These are phyloP conservation scores for Phtheirospermum japonicum DNA, from an alignment of 257 asterid species.

Conservation along the genomic window DNA sequence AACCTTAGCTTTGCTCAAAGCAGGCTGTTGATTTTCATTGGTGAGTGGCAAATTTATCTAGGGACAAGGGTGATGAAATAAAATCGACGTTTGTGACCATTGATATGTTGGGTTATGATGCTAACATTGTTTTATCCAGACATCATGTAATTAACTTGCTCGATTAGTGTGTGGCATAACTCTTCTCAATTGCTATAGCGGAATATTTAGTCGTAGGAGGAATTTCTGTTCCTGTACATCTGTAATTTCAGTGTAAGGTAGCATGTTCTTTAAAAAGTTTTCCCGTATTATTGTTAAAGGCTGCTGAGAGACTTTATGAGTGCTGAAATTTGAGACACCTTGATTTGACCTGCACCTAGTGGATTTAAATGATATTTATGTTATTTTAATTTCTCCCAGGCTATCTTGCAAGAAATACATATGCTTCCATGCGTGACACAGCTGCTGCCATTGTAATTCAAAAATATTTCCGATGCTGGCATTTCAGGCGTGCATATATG, in stretches of 20 bases:
- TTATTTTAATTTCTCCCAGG: too few species aligned
- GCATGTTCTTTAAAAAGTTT: too few species aligned
- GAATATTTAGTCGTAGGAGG: background rate
- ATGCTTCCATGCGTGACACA: too few species aligned
- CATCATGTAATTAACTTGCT: background rate
- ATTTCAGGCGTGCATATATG: slow-evolving; percentile 55
- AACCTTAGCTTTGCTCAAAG: background rate
- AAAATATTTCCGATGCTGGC: too few species aligned
- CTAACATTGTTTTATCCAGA: slow-evolving; percentile 5
- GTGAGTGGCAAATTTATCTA: background rate
- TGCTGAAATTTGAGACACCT: too few species aligned
- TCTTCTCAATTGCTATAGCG: slow-evolving; percentile 6
- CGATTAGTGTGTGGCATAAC: background rate
- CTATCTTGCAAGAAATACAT: too few species aligned
- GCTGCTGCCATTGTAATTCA: too few species aligned
- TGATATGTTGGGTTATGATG: slow-evolving; percentile 11
- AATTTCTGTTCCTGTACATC: slow-evolving; percentile 10
- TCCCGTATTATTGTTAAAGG: slow-evolving; percentile 12
- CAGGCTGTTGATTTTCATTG: slow-evolving; percentile 12
- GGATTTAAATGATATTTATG: too few species aligned
- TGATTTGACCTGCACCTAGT: too few species aligned
- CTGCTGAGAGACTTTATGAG: too few species aligned
- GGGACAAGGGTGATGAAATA: slow-evolving; percentile 3
- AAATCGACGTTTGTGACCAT: slow-evolving; percentile 6
- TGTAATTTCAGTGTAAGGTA: slow-evolving; percentile 5